phyloP scores from a whole-genome alignment of 345 rosid species.

The Trapa bicornis region DNA sequence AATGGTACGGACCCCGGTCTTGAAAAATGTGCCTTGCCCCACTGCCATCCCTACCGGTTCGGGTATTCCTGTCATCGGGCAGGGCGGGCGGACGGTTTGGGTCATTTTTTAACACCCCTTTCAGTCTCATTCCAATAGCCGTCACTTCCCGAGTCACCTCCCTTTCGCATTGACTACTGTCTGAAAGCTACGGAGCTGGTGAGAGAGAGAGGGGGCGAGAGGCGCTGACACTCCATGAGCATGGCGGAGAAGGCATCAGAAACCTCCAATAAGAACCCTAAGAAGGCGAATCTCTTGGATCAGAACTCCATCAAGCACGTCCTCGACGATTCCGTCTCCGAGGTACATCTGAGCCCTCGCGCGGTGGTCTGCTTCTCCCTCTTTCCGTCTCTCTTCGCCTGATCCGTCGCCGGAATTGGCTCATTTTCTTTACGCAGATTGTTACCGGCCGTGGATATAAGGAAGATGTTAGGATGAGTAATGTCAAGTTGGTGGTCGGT shows the following conservation, averaged over 20 bases:
- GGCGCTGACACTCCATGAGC: background rate
- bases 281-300: constrained; percentile 85
- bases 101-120: no score
- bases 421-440: constrained; percentile 25
- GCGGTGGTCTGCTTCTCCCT: background rate
- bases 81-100: no score
- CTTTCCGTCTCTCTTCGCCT: background rate
- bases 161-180: no score
- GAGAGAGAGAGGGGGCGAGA: background rate
- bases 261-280: constrained; percentile 40
- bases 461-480: constrained; percentile 88
- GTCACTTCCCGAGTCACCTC: no score
- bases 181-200: no score
- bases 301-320: constrained; percentile 89
- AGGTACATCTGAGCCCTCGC: constrained; percentile 28
- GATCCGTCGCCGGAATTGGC: background rate
- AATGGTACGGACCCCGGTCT: no score
- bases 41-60: no score
- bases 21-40: no score
- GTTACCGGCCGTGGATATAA: constrained; percentile 68
- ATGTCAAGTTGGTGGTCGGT: constrained; percentile 58
- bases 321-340: constrained; percentile 86
- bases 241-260: constrained; percentile 54
- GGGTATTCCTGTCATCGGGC: no score
- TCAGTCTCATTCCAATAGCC: no score